phyloP scores from a whole-genome alignment of 352 stramenopile species.

The Phytophthora palmivora region DNA sequence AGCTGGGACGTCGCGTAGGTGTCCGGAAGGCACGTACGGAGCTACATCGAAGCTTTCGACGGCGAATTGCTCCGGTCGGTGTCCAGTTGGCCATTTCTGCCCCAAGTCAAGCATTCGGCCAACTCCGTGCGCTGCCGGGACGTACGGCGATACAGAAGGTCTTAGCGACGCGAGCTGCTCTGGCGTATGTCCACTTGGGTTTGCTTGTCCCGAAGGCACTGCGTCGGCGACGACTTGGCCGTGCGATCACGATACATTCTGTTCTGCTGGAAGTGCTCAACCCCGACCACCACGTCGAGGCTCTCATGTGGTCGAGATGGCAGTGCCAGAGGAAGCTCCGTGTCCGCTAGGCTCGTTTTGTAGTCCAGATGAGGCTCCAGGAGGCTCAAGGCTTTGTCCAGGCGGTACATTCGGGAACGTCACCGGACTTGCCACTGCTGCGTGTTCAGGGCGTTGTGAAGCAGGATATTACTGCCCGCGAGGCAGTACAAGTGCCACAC shows the following conservation, averaged over 20 bases:
- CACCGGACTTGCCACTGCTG: conserved; percentile 39
- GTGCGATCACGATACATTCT: conserved; percentile 41
- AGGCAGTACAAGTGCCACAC: conserved; percentile 49
- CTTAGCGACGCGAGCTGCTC: conserved; percentile 53
- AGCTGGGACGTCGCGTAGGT: conserved; percentile 43
- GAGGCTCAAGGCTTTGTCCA: conserved; percentile 51
- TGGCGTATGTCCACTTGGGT: conserved; percentile 65
- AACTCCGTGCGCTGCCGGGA: conserved; percentile 55
- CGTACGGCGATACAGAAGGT: conserved; percentile 59
- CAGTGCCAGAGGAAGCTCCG: conserved; percentile 13
- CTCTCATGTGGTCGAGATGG: conserved; percentile 39
- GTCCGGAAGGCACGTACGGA: conserved; percentile 64
- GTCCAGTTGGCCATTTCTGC: conserved; percentile 73
- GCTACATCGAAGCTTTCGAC: conserved; percentile 30
- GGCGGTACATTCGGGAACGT: conserved; percentile 68
- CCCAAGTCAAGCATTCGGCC: conserved; percentile 35
- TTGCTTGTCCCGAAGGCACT: conserved; percentile 65
- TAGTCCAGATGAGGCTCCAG: conserved; percentile 37
- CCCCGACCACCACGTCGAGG: conserved; percentile 28
- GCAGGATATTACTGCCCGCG: conserved; percentile 66
- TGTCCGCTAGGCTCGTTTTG: conserved; percentile 65
- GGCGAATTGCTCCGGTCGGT: conserved; percentile 47
- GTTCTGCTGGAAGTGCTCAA: conserved; percentile 26
- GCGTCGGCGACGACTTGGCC: conserved; percentile 45
- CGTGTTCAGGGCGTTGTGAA: conserved; percentile 59